Percentiles rank a stretch among this genome's conserved stretches.
phyloP scores from a whole-genome alignment of 139 green algal species.

The Pycnococcus provasolii region DNA sequence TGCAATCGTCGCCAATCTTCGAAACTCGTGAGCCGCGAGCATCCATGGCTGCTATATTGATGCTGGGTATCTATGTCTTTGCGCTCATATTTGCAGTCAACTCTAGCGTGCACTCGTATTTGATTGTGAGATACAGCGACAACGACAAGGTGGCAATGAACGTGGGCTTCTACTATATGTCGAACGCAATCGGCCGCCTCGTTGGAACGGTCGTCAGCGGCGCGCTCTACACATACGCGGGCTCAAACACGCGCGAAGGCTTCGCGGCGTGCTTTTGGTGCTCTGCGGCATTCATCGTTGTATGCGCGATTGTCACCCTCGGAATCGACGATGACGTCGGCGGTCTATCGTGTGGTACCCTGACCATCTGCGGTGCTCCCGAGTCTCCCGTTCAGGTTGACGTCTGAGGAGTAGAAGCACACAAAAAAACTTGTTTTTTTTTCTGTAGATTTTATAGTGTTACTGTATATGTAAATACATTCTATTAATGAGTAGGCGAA shows the following conservation, averaged over 20 bases:
- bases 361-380: no score
- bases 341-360: neutral
- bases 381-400: no score
- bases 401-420: no score
- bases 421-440: no score
- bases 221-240: slow-evolving; percentile 61
- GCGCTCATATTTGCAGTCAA: slow-evolving; percentile 79
- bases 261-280: slow-evolving; percentile 68
- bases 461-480: no score
- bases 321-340: slow-evolving; percentile 10
- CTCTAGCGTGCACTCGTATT: slow-evolving; percentile 65
- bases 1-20: slow-evolving; percentile 44
- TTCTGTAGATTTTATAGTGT: no score
- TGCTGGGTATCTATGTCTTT: slow-evolving; percentile 46
- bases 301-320: slow-evolving; percentile 6
- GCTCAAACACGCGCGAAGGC: slow-evolving; percentile 29
- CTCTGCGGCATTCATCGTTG: slow-evolving; percentile 43
- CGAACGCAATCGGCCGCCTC: slow-evolving; percentile 65
- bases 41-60: slow-evolving; percentile 26
- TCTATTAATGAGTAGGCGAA: no score
- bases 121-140: slow-evolving; percentile 63
- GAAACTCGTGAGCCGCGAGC: slow-evolving; percentile 9
- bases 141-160: slow-evolving; percentile 69
- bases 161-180: slow-evolving; percentile 77
- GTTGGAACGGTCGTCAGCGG: slow-evolving; percentile 60